Evolutionary conservation across 306 rosid genomes (phyloP), one percentile per base, ranked within the genome.

Genomic region (Lagenaria siceraria): DNA sequence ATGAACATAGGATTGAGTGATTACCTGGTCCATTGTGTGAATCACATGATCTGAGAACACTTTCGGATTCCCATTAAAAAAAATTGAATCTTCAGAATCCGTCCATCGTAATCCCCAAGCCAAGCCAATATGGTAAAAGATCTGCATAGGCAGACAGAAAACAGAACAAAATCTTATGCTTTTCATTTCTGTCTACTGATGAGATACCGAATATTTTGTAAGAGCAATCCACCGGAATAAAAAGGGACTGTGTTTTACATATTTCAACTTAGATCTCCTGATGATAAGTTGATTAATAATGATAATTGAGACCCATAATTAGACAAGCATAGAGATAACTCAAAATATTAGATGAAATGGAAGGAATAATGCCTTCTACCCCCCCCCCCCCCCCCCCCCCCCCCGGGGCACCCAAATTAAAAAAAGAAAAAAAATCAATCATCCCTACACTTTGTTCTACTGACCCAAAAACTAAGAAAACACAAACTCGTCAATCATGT

Each of bases 71-170:
- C 65, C 81, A 21, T 62, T 65, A 72, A 66, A 17, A 64, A 79
- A 64, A 35, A 48, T 83, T 74, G 77, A 51, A 63, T 82, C 79
- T 52, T 80, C 87, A 79, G 74, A 75, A 83, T 79, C 75, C 52
- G 81, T 78, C 98, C 97, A 94, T 74, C 93, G 96, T 81, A 94
- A 81, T 81, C 89, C 90, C 98, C 98, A 91, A 61, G 97, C 90
- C 86, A 86, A 81, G 72, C 94, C 94, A 69, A 94, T 87, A 89
- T 94, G 98, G 85, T 87, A 81, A 83, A 91, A 90, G 80, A 94
- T 88, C 98, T 94, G 86, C 76, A 10, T 42, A 24, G 75, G 48
- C 21, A 63, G 65, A 71, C 70, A 83, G 72, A 84, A 70, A 51
- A 35, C 72, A 48, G 31, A 25, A 71, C 76, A 25, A 25, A 70